phyloP scores from a whole-genome alignment of 805 yeast genomes.

The Metschnikowia cubensis region DNA sequence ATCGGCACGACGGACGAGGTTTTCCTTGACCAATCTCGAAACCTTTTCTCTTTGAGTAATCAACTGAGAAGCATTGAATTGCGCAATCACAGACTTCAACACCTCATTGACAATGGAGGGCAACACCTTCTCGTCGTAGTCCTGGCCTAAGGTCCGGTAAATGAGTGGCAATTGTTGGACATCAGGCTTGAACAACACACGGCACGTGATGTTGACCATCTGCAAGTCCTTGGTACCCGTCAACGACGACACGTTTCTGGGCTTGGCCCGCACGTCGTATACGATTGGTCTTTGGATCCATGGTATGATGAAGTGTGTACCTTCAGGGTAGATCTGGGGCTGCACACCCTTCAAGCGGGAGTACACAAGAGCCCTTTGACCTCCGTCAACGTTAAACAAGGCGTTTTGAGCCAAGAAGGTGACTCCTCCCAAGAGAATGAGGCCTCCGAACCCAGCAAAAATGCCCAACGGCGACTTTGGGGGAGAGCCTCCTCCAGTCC shows the following conservation, averaged over 20 bases:
- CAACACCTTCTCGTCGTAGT: constrained; percentile 93
- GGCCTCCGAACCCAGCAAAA: constrained; percentile 42
- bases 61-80: constrained; percentile 95
- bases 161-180: constrained; percentile 73
- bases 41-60: constrained; percentile 99
- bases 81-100: constrained; percentile 93
- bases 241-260: constrained; percentile 87
- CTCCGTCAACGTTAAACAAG: constrained; percentile 81
- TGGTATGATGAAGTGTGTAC: constrained; percentile 90
- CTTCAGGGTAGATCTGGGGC: constrained; percentile 80
- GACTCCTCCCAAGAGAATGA: constrained; percentile 39
- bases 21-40: constrained; percentile 85
- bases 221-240: constrained; percentile 98
- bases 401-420: constrained; percentile 35
- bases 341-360: constrained; percentile 84
- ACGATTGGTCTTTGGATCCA: constrained; percentile 92
- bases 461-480: constrained; percentile 37
- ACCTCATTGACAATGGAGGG: constrained; percentile 99
- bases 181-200: constrained; percentile 90
- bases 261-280: constrained; percentile 92
- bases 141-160: constrained; percentile 88
- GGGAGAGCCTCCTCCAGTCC: constrained; percentile 23
- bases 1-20: constrained; percentile 83
- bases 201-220: constrained; percentile 98
- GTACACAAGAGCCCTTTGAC: constrained; percentile 94